Evolutionary conservation across 2,329 filamentous ascomycete species (phyloP), one percentile per base, ranked within the genome.

Genomic region (Endothia cerciana): DNA sequence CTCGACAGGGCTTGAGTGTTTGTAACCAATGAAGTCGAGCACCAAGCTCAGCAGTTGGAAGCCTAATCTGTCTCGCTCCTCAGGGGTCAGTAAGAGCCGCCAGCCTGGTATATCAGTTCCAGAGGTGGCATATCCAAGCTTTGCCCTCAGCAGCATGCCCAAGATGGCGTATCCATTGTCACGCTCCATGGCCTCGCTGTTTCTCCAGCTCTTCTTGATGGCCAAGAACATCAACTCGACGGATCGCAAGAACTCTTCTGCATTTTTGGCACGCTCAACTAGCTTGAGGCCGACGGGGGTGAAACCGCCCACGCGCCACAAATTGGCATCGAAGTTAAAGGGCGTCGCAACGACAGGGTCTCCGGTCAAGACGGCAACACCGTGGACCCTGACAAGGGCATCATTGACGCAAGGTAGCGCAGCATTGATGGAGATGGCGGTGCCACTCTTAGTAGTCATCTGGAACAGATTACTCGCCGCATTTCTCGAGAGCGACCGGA

Each of bases 111-210:
- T 68, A 66, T 65, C 77, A 69, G 74, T 76, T 64, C 76, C 73
- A 56, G 79, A 71, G 19, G 78, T 76, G 62, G 74, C 73, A 60
- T 84, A 83, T 5, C 90, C 91, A 40, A 97, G 82, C 75, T 97
- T 97, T 63, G 92, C 91, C 63, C 93, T 89, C 30, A 99, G 79
- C 22, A 98, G 83, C 77, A 93, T 88, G 49, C 91, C 91, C 60
- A 99, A 80, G 43, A 98, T 91, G 33, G 92, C 91, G 74, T 97
- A 99, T 0, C 94, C 96, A 71, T 96, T 95, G 67, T 97, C 93
- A 72, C 92, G 89, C 77, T 99, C 95, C 91, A 99, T 97, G 33
- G 95, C 94, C 76, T 99, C 96, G 71, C 95, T 98, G 71, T 98
- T 98, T 69, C 95, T 87, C 95, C 96, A 99, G 74, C 91, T 98